Evolutionary conservation across 805 yeast genomes (phyloP).

Genomic region (Suhomyces sp.): DNA sequence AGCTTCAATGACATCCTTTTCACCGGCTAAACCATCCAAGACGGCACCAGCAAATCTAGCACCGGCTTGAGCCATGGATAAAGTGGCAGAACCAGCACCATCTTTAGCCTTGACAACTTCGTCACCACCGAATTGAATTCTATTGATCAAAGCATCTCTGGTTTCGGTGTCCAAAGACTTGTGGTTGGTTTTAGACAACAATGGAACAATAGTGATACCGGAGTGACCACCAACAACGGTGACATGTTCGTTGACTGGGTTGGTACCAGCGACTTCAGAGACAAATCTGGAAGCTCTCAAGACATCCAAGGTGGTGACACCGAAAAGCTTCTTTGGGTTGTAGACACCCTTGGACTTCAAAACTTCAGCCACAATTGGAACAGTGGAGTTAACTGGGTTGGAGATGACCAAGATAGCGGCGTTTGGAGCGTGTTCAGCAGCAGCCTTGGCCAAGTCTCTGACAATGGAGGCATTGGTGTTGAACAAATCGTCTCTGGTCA

Average conservation of each 20-base stretch:
- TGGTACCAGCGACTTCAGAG: constrained; percentile 61
- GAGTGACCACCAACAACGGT: constrained; percentile 97
- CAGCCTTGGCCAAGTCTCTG: constrained; percentile 83
- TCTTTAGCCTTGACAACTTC: constrained; percentile 83
- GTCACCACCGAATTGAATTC: constrained; percentile 93
- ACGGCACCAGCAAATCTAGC: constrained; percentile 68
- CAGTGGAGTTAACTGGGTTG: constrained; percentile 97
- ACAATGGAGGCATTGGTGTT: constrained; percentile 95
- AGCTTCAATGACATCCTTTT: constrained; percentile 62
- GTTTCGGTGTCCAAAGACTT: constrained; percentile 60
- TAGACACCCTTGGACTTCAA: constrained; percentile 80
- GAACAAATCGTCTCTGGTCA: constrained; percentile 97
- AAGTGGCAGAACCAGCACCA: constrained; percentile 82
- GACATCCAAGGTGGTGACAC: constrained; percentile 93
- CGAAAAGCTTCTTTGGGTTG: constrained; percentile 89
- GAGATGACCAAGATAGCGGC: constrained; percentile 82
- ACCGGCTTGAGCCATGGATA: constrained; percentile 89
- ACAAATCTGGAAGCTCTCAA: constrained; percentile 87
- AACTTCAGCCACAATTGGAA: constrained; percentile 93
- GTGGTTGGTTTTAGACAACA: constrained; percentile 81
- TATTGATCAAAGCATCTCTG: constrained; percentile 66
- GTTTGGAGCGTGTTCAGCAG: constrained; percentile 78
- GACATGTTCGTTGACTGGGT: constrained; percentile 75
- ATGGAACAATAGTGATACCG: constrained; percentile 93
- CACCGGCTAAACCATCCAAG: constrained; percentile 62